These are phyloP conservation scores for Hypoxylon intermedium DNA, from an alignment of 495 filamentous ascomycete species.

Conservation along the genomic window DNA sequence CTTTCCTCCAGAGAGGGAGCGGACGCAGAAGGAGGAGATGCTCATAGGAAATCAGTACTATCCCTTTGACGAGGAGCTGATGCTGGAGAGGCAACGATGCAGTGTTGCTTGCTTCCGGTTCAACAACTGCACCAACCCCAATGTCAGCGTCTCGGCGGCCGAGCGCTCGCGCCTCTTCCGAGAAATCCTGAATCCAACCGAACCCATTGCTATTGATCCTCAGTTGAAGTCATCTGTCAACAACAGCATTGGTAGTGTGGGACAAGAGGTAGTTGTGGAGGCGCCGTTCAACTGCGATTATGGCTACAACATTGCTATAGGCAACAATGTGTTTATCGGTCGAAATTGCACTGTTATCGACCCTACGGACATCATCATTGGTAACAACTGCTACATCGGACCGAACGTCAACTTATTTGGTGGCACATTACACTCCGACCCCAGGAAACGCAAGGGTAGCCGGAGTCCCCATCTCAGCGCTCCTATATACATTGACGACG, in stretches of 20 bases:
- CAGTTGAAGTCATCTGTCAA: slow-evolving; percentile 55
- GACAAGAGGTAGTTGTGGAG: slow-evolving; percentile 79
- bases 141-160: slow-evolving; percentile 73
- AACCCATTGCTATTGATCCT: slow-evolving; percentile 57
- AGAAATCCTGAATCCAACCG: slow-evolving; percentile 66
- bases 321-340: slow-evolving; percentile 84
- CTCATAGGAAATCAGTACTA: slow-evolving; percentile 80
- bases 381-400: slow-evolving; percentile 80
- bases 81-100: slow-evolving; percentile 87
- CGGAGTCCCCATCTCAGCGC: slow-evolving; percentile 75
- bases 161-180: slow-evolving; percentile 83
- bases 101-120: slow-evolving; percentile 84
- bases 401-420: slow-evolving; percentile 88
- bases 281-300: slow-evolving; percentile 94
- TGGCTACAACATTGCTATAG: slow-evolving; percentile 91
- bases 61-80: slow-evolving; percentile 76
- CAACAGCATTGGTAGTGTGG: slow-evolving; percentile 67
- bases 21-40: slow-evolving; percentile 95
- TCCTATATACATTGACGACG: slow-evolving; percentile 81
- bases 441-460: slow-evolving; percentile 75
- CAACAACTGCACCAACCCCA: slow-evolving; percentile 86
- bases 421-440: slow-evolving; percentile 76
- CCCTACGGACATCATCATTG: slow-evolving; percentile 73
- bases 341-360: slow-evolving; percentile 89
- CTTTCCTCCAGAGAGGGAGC: slow-evolving; percentile 50